Evolutionary conservation across 352 stramenopile genomes (phyloP).

Genomic region (Globisporangium lucens): DNA sequence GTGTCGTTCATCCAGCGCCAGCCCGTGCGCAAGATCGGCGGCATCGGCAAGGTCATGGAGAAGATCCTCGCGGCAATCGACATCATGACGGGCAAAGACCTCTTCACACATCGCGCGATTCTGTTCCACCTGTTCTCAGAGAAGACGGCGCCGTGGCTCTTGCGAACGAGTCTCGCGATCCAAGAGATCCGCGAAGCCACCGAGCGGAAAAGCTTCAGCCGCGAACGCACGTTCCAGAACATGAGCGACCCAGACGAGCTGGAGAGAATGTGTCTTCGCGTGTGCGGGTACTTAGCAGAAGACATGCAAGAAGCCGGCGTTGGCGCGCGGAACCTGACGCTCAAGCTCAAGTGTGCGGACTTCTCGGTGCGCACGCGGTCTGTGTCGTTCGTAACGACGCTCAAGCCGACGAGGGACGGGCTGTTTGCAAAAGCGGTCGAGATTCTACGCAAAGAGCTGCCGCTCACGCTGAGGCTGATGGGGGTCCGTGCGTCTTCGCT

Average conservation of each 20-base stretch:
- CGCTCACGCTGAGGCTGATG: slow-evolving; percentile 64
- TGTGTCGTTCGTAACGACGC: slow-evolving; percentile 34
- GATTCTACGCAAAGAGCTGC: slow-evolving; percentile 58
- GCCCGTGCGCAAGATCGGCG: slow-evolving; percentile 91
- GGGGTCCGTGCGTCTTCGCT: slow-evolving; percentile 56
- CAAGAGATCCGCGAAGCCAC: slow-evolving; percentile 38
- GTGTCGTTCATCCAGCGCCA: slow-evolving; percentile 88
- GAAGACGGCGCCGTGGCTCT: slow-evolving; percentile 64
- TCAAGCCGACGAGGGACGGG: slow-evolving; percentile 40
- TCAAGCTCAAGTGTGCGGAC: slow-evolving; percentile 71
- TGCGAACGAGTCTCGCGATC: slow-evolving; percentile 72
- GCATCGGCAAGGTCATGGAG: slow-evolving; percentile 95
- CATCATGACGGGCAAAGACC: slow-evolving; percentile 83
- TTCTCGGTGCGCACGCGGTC: slow-evolving; percentile 60
- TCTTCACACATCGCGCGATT: slow-evolving; percentile 56
- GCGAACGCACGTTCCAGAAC: slow-evolving; percentile 65
- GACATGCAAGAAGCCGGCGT: slow-evolving; percentile 47
- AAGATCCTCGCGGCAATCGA: slow-evolving; percentile 86
- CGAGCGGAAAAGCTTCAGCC: slow-evolving; percentile 78
- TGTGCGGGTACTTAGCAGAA: slow-evolving; percentile 51
- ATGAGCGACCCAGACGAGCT: slow-evolving; percentile 40
- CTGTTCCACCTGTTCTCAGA: slow-evolving; percentile 66
- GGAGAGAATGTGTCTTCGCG: slow-evolving; percentile 59
- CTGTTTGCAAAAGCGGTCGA: slow-evolving; percentile 43
- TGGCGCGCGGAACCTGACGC: slow-evolving; percentile 54